Conservation (phyloP, 2,329 filamentous ascomycete genomes). For the Paecilomyces formosus region DNA sequence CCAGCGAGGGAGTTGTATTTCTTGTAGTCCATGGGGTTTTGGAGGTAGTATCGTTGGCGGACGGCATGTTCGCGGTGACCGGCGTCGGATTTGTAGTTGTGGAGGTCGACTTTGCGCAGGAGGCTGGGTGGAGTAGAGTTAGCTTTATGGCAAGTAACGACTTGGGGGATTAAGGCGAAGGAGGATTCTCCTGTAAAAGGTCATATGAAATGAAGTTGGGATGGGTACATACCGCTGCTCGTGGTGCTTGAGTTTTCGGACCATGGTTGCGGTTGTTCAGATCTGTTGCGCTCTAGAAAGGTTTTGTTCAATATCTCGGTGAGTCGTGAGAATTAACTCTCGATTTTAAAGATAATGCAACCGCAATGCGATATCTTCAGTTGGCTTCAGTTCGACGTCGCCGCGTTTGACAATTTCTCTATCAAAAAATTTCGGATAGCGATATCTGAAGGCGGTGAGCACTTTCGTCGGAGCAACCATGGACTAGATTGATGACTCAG, state of each 20-base stretch:
- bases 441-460: neutral
- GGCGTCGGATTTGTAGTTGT: constrained; percentile 84
- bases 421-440: neutral
- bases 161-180: neutral
- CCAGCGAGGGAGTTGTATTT: constrained; percentile 62
- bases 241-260: constrained; percentile 92
- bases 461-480: neutral
- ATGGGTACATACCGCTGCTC: constrained; percentile 64
- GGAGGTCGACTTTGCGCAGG: constrained; percentile 85
- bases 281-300: neutral
- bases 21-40: constrained; percentile 79
- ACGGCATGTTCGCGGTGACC: constrained; percentile 76
- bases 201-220: neutral
- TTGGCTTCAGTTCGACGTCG: neutral
- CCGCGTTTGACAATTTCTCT: neutral
- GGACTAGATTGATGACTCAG: neutral
- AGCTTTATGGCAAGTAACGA: neutral
- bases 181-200: neutral
- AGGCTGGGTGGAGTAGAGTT: constrained; percentile 45
- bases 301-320: neutral
- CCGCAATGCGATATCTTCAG: neutral
- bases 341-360: too few species aligned
- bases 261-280: constrained; percentile 53
- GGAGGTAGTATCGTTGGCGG: constrained; percentile 80
- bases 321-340: too few species aligned